phyloP scores from a whole-genome alignment of 768 basidiomycete genomes.

The Boletus reticuloceps region DNA sequence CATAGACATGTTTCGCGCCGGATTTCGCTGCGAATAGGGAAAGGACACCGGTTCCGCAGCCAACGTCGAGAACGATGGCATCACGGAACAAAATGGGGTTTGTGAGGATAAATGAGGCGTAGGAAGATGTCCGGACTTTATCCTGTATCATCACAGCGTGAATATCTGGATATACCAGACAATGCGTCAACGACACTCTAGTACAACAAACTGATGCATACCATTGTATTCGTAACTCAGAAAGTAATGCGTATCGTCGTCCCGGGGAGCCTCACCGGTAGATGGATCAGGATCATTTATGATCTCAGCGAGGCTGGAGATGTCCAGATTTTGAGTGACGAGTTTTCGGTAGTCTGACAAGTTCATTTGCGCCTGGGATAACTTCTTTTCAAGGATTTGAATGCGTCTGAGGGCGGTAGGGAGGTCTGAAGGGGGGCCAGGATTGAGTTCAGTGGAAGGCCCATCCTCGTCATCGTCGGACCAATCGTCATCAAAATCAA shows the following conservation, averaged over 20 bases:
- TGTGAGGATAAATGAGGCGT: constrained; percentile 85
- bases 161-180: constrained; percentile 55
- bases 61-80: constrained; percentile 90
- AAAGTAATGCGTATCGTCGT: constrained; percentile 95
- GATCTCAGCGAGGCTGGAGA: constrained; percentile 43
- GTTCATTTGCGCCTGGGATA: constrained; percentile 57
- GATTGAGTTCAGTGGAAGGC: not conserved
- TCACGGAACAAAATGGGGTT: constrained; percentile 80
- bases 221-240: constrained; percentile 87
- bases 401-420: constrained; percentile 44
- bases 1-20: constrained; percentile 87
- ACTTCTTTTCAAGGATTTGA: constrained; percentile 56
- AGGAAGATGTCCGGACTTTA: constrained; percentile 89
- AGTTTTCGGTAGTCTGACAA: constrained; percentile 60
- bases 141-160: constrained; percentile 98
- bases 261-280: constrained; percentile 39
- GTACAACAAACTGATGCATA: constrained; percentile 27
- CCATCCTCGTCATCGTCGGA: constrained; percentile 50
- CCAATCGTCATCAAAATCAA: constrained; percentile 68
- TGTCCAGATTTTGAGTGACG: constrained; percentile 52
- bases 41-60: constrained; percentile 93
- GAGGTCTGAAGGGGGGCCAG: constrained; percentile 29
- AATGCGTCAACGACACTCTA: too few species aligned
- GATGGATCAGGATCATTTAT: constrained; percentile 34
- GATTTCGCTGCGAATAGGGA: constrained; percentile 87